phyloP scores from a whole-genome alignment of 73 alveolate species.

The Diophrys appendiculata region DNA sequence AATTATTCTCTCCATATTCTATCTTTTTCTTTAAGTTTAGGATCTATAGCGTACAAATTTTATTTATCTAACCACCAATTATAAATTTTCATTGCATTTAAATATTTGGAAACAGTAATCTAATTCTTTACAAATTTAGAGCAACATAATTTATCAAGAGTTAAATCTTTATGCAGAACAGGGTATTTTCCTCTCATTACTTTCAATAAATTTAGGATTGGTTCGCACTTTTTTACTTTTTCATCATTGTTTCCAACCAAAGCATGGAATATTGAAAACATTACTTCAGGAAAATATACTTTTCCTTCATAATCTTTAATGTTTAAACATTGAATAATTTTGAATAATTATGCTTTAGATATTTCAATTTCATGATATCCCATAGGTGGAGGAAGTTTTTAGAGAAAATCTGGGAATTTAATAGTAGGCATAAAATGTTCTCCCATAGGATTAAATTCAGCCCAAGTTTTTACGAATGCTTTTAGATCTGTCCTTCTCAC shows the following conservation, averaged over 20 bases:
- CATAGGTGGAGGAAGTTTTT: conserved; percentile 58
- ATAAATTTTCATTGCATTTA: conserved; percentile 34
- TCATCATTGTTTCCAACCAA: conserved; percentile 61
- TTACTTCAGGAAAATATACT: conserved; percentile 67
- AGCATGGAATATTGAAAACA: conserved; percentile 63
- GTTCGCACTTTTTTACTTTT: conserved; percentile 47
- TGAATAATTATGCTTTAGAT: conserved; percentile 31
- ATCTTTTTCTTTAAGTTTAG: no score
- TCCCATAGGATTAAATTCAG: conserved; percentile 54
- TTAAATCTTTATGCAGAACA: conserved; percentile 42
- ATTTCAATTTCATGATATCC: conserved; percentile 63
- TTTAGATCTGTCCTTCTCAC: conserved; percentile 47
- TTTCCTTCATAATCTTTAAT: conserved; percentile 51
- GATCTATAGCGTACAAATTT: no score
- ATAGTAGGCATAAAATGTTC: conserved; percentile 36
- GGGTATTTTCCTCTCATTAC: conserved; percentile 41
- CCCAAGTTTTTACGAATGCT: conserved; percentile 55
- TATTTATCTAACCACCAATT: no score
- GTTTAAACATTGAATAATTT: conserved; percentile 50
- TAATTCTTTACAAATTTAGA: conserved; percentile 38
- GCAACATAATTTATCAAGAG: conserved; percentile 52
- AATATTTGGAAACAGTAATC: conserved; percentile 50
- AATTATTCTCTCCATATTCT: no score
- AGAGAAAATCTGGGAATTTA: conserved; percentile 43
- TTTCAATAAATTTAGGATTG: conserved; percentile 28